A percentile compares a stretch with the other conserved stretches of the same genome.
Evolutionary conservation across 2,329 filamentous ascomycete species (phyloP).

Genomic region (Phaeosphaeria sp.): DNA sequence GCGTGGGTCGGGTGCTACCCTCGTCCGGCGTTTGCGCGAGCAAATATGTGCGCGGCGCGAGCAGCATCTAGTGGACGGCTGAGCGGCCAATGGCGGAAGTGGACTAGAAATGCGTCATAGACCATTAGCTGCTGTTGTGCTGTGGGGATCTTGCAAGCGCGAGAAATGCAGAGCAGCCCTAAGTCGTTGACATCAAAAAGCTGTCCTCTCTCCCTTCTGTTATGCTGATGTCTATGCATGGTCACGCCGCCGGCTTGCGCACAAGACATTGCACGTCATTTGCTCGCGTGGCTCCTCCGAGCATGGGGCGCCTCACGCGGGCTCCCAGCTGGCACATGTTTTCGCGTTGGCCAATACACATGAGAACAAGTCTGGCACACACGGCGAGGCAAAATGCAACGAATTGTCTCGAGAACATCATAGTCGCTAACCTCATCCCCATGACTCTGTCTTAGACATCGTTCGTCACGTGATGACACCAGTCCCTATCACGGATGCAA

Average conservation of each 20-base stretch:
- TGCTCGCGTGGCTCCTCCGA: conserved; percentile 16
- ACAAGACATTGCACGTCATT: conserved; percentile 8
- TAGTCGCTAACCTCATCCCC: neutral
- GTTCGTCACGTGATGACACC: neutral
- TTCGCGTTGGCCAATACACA: neutral
- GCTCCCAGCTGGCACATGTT: neutral
- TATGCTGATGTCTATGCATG: neutral
- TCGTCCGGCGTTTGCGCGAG: conserved; percentile 47
- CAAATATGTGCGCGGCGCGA: conserved; percentile 49
- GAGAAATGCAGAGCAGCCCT: neutral
- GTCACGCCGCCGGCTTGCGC: conserved; percentile 2
- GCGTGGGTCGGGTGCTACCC: conserved; percentile 31
- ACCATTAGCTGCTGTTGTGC: conserved; percentile 9
- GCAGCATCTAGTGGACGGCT: conserved; percentile 44
- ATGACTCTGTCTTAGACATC: too few relatives aligned
- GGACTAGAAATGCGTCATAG: conserved; percentile 22
- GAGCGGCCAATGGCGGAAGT: conserved; percentile 21
- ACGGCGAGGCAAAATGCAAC: neutral
- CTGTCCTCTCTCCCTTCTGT: neutral
- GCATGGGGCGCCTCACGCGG: neutral
- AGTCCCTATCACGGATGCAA: neutral
- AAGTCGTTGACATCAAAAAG: neutral
- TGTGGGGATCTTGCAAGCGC: conserved; percentile 3
- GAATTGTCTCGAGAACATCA: neutral
- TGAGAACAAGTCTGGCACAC: neutral